These are phyloP conservation scores for Sphaerulina vaccinii DNA, from an alignment of 2,329 filamentous ascomycete genomes.

Conservation along the genomic window DNA sequence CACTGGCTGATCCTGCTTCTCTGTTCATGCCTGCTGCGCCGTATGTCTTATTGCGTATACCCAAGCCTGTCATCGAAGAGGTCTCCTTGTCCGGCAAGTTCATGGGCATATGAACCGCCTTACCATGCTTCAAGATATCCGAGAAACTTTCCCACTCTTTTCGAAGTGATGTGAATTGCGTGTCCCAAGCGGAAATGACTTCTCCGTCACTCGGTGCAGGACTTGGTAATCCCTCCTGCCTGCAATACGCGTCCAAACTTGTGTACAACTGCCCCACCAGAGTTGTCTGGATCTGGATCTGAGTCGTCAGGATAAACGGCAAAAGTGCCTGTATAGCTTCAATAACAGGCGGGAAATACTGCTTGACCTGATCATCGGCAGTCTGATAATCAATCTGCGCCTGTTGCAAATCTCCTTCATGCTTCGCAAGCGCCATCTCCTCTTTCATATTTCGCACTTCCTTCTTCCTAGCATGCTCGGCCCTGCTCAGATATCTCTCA, in stretches of 20 bases:
- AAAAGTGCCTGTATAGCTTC: conserved; percentile 70
- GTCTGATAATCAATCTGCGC: conserved; percentile 69
- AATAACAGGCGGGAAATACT: conserved; percentile 69
- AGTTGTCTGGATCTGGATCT: conserved; percentile 75
- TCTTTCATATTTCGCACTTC: conserved; percentile 69
- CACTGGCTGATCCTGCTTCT: conserved; percentile 46
- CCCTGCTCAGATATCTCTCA: conserved; percentile 71
- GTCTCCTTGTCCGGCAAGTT: conserved; percentile 46
- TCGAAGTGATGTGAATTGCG: conserved; percentile 62
- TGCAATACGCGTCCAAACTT: conserved; percentile 69
- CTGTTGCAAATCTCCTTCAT: conserved; percentile 66
- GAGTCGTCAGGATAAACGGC: conserved; percentile 66
- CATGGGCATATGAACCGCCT: conserved; percentile 61
- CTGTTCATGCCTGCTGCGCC: conserved; percentile 33
- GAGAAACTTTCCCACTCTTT: conserved; percentile 64
- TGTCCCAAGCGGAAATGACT: conserved; percentile 66
- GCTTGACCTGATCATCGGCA: conserved; percentile 71
- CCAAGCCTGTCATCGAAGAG: conserved; percentile 48
- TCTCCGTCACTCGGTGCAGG: conserved; percentile 71
- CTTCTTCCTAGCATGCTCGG: conserved; percentile 69
- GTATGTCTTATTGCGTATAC: conserved; percentile 42
- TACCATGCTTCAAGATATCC: conserved; percentile 63
- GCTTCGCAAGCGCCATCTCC: conserved; percentile 67
- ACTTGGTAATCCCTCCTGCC: conserved; percentile 66
- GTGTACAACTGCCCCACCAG: conserved; percentile 78